Evolutionary conservation across 176 grass and related monocot species (phyloP), one percentile per base, ranked within the genome.

Genomic region (Raddia guianensis): DNA sequence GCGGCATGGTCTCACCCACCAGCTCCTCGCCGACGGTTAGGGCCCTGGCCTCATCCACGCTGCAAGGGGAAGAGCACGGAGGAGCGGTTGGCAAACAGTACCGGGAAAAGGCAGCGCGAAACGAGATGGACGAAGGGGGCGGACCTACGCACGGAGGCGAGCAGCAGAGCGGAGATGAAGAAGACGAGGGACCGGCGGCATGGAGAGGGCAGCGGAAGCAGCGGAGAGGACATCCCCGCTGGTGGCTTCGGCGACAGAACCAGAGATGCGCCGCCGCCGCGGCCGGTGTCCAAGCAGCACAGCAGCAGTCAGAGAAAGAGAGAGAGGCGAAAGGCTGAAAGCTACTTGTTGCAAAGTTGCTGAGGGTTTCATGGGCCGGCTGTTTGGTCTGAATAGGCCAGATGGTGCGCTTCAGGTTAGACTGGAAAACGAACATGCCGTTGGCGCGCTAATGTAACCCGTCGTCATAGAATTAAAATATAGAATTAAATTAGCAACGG

Each of bases 1-100:
- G 77, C 21, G 84, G 72, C 83, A 95, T 78, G 33, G 84, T 85
- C 86, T 95, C 92, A 10, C 50, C 78, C 57, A 82, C 55, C 5
- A 93, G 62, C 68, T 95, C 96, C 64, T 82, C 10, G 13, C 96
- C 90, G 27, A 95, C 90, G 34, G 16, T 65, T 16, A 99, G 87
- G n/a, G 18, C 40, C 82, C 74, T 90, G 32, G 44, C n/a, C 32
- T 87, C 68, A 59, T 85, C 85, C 46, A 66, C 34, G 66, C 92
- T 98, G 88, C 70, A 63, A 43, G 57, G 62, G 70, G 2, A 1
- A 0, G 44, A 40, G 6, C 47, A 20, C 7, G 40, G 51, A 7
- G 16, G 13, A 47, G 44, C 42, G 34, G 77, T 72, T 27, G 60
- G 18, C 14, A 55, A 7, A 50, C n/a, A 2, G 77, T 10, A 66